Base-by-base conservation (phyloP, 2,329 filamentous ascomycete species). In the Xylariaceae sp. region DNA sequence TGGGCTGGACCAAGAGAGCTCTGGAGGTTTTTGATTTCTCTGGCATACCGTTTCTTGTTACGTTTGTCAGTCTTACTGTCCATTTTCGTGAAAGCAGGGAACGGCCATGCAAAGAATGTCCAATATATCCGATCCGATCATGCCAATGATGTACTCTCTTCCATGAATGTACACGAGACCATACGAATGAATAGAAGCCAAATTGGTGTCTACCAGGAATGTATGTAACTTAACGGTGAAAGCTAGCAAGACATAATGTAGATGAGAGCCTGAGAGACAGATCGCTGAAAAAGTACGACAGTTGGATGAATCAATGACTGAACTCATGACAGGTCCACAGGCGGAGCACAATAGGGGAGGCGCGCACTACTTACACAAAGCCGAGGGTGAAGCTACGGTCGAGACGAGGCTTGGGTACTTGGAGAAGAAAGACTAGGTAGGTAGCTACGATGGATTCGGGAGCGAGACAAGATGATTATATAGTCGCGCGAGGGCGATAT, bases 1-100 rank as follows among this genome's bases (percentile, higher is more conserved):
- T 56, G 62, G 45, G 51, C 50, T 11, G 45, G 46, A 33, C 58
- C 58, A 41, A 63, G 54, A 7, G 49, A 44, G 51, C 45, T 49
- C 18, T 52, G 43, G 35, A 63, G 49, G 19, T 53, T 35, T 39
- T 53, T 58, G 42, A 58, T 4, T 27, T 5, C 22, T 7, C 22
- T 27, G 22, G 4, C 22, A 27, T 5, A 39, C 15, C 49, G 49
- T 33, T 46, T 52, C 47, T 49, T 54, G 39, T 45, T 51, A 36
- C 39, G 44, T 43, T 52, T 54, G n/a, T 40, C 41, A 62, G 56
- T 39, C 17, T 57, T 10, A 33, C 32, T 38, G 44, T 33, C 44
- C 54, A 57, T 58, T 22, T 35, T 49, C n/a, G 22, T 42, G 35
- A 38, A 42, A 33, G 42, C 40, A 32, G 19, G 17, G 35, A 18